Base-by-base conservation (phyloP, 768 basidiomycete genomes). In the Boletus reticuloceps region DNA sequence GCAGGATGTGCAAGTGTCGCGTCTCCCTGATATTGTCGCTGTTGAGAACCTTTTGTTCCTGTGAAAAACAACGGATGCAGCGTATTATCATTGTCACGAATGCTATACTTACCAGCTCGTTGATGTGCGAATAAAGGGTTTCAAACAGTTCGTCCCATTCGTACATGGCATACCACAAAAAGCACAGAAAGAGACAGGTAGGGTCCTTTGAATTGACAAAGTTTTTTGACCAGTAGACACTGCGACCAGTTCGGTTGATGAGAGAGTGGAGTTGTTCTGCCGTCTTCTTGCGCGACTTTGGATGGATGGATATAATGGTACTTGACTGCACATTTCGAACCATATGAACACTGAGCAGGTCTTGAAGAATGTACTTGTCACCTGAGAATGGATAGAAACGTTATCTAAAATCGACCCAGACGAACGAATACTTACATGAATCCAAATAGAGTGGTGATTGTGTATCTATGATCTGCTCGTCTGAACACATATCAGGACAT, bases 141-240 rank as follows among this genome's bases (percentile, higher is more conserved):
- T 84, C 82, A 31, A 84, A 72, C 4, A 80, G 70, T 62, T 85
- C 82, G 51, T 85, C 84, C 82, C 84, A 85, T 2, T 81, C 74
- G 59, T 85, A 85, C 20, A 84, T 66, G 1, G 80, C 77, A 59
- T 83, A 82, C 84, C 84, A 85, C 44, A 85, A 65, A 27, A 78
- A 70, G 40, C 78, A 74, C 7, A 85, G 58, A 43, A 84, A 70
- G 10, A 84, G 60, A 52, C 83, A 82, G 0, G 82, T 85, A 8
- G 83, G 80, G 53, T 84, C 83, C 6, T 68, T 71, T 47, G 50
- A 60, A 6, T 19, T 53, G 0, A 27, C 0, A 17, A 69, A 72
- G n/a, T 62, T 60, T 34, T 70, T 70, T 22, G 54, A 55, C 68
- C 69, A 70, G 47, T 70, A 72, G 41, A 72, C 71, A 34, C 73